These are phyloP conservation scores for Mucor velutinosus DNA, from an alignment of 371 early-diverging fungal genomes.

Conservation along the genomic window DNA sequence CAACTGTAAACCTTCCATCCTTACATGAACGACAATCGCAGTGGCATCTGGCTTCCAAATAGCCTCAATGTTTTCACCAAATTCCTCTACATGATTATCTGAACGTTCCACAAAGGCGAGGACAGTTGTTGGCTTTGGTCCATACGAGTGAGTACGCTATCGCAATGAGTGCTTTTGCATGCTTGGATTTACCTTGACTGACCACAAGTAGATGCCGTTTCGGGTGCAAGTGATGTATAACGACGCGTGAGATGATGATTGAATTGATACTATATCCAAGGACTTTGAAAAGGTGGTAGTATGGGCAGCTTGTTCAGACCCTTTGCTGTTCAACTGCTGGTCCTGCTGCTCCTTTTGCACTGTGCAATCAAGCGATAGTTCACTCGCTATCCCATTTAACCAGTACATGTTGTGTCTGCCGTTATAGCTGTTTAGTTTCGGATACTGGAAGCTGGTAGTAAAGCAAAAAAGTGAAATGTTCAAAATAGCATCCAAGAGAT, in stretches of 20 bases:
- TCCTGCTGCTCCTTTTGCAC: slow-evolving; percentile 8
- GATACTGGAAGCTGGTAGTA: not conserved
- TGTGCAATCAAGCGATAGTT: slow-evolving; percentile 33
- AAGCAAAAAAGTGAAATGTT: slow-evolving; percentile 1
- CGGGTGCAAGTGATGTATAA: slow-evolving; percentile 47
- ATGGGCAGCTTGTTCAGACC: not conserved
- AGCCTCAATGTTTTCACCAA: slow-evolving; percentile 45
- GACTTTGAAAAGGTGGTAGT: slow-evolving; percentile 9
- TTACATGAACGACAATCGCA: slow-evolving; percentile 45
- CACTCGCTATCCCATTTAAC: slow-evolving; percentile 53
- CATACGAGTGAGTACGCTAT: not conserved
- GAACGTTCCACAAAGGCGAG: slow-evolving; percentile 53
- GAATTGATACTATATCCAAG: slow-evolving; percentile 34
- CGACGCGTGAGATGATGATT: slow-evolving; percentile 46
- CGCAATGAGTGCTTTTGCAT: not conserved
- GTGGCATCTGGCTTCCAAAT: slow-evolving; percentile 54
- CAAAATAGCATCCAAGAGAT: not conserved
- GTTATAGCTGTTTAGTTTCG: not conserved
- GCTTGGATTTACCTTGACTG: slow-evolving; percentile 44
- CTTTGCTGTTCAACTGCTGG: not conserved
- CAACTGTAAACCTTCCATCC: not conserved
- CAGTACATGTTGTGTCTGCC: slow-evolving; percentile 43
- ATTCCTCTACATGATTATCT: slow-evolving; percentile 46
- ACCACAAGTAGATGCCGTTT: slow-evolving; percentile 48
- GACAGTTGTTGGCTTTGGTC: slow-evolving; percentile 40